These are phyloP conservation scores for Capsicum pubescens DNA, from an alignment of 257 asterid species.

Conservation along the genomic window DNA sequence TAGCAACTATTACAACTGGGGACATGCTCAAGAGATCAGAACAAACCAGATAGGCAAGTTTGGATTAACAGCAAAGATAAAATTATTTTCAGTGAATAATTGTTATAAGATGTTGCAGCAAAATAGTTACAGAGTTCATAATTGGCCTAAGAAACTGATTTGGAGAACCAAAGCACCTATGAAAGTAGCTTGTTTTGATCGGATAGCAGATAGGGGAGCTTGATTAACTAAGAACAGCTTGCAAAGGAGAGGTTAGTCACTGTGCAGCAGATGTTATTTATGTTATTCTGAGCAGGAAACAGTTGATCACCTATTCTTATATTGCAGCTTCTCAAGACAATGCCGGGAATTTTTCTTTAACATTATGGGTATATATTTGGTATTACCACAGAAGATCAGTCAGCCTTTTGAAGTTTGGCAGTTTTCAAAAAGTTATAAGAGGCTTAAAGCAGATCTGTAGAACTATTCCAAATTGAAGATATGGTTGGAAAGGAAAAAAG, in stretches of 20 bases:
- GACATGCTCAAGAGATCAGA: no score
- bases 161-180: no score
- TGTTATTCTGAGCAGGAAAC: not conserved
- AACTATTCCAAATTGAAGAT: not conserved
- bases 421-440: not conserved
- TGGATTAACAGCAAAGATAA: no score
- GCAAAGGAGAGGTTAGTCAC: not conserved
- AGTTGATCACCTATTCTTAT: not conserved
- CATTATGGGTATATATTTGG: not conserved
- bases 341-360: not conserved
- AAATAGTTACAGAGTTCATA: no score
- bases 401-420: not conserved
- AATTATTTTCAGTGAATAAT: no score
- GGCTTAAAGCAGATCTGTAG: not conserved
- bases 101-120: no score
- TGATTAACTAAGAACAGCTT: not conserved
- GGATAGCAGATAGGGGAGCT: no score
- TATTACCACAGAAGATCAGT: not conserved
- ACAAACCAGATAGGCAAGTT: no score
- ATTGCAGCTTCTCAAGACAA: not conserved
- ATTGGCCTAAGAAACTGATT: no score
- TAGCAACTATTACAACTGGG: no score
- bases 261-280: not conserved
- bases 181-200: no score
- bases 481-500: not conserved